phyloP scores from a whole-genome alignment of 805 yeast species.

The Kodamaea kaohsiungensis region DNA sequence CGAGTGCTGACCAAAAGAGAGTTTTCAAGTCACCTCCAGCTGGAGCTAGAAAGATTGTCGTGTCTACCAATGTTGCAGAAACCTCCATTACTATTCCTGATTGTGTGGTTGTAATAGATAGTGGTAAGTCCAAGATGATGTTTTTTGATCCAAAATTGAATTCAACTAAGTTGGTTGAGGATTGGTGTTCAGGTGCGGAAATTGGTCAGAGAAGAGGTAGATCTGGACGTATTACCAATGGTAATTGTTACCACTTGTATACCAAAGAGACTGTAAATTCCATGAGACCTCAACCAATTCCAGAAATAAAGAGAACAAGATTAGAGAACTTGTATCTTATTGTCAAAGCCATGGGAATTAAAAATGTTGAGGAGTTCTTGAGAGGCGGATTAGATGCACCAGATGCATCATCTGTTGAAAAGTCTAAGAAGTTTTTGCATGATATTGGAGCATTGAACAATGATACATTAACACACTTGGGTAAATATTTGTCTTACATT shows the following conservation, averaged over 20 bases:
- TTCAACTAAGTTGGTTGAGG: slow-evolving; percentile 70
- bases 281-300: slow-evolving; percentile 76
- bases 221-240: slow-evolving; percentile 92
- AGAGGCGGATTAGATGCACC: slow-evolving; percentile 85
- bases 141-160: slow-evolving; percentile 67
- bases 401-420: slow-evolving; percentile 46
- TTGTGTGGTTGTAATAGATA: slow-evolving; percentile 86
- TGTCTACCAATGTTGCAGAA: slow-evolving; percentile 93
- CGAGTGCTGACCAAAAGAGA: slow-evolving; percentile 76
- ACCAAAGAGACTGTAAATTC: slow-evolving; percentile 54
- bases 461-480: slow-evolving; percentile 66
- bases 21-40: slow-evolving; percentile 62
- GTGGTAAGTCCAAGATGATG: slow-evolving; percentile 81
- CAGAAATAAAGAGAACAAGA: slow-evolving; percentile 85
- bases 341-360: slow-evolving; percentile 87
- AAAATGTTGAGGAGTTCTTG: slow-evolving; percentile 68
- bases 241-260: slow-evolving; percentile 79
- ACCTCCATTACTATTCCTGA: slow-evolving; percentile 97
- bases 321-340: slow-evolving; percentile 79
- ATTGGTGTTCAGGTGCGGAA: slow-evolving; percentile 90
- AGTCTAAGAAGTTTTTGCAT: slow-evolving; percentile 52
- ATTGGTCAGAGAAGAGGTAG: slow-evolving; percentile 92
- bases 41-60: slow-evolving; percentile 73
- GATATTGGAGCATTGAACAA: slow-evolving; percentile 72
- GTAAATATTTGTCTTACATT: slow-evolving; percentile 72